phyloP scores from a whole-genome alignment of 805 yeast genomes.

The Starmera dryadoides region DNA sequence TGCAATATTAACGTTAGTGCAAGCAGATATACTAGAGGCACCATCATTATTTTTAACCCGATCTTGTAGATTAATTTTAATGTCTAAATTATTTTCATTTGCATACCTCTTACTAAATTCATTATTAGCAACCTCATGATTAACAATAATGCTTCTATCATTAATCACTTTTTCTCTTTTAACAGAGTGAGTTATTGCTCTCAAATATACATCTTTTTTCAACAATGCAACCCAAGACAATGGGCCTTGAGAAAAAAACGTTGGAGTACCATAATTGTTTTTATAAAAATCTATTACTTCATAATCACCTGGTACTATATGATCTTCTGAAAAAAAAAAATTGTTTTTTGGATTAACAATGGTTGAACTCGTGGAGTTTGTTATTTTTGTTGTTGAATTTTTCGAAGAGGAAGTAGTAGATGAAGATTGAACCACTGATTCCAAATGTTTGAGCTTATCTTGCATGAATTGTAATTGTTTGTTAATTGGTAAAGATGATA shows the following conservation, averaged over 20 bases:
- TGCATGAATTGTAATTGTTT: not conserved
- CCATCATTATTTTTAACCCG: no score
- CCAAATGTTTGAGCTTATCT: constrained; percentile 4
- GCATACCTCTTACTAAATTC: constrained; percentile 2
- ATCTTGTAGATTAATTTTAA: no score
- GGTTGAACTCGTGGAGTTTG: no score
- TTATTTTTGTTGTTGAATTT: no score
- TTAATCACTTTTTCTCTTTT: not conserved
- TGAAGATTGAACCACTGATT: constrained; percentile 3
- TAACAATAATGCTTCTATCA: not conserved
- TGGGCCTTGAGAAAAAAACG: constrained; percentile 13
- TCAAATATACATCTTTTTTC: constrained; percentile 17
- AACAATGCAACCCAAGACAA: constrained; percentile 19
- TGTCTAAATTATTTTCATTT: constrained; percentile 3
- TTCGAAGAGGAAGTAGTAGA: not conserved
- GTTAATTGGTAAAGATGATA: not conserved
- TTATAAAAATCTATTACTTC: constrained; percentile 9
- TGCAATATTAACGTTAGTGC: no score
- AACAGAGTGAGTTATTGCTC: constrained; percentile 7
- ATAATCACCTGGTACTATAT: not conserved
- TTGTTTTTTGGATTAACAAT: no score
- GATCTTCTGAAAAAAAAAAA: not conserved
- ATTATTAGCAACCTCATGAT: not conserved
- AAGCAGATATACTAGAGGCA: no score
- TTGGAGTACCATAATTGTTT: constrained; percentile 2